Conservation (phyloP, 768 basidiomycete species). For the Tricholoma saponaceum region DNA sequence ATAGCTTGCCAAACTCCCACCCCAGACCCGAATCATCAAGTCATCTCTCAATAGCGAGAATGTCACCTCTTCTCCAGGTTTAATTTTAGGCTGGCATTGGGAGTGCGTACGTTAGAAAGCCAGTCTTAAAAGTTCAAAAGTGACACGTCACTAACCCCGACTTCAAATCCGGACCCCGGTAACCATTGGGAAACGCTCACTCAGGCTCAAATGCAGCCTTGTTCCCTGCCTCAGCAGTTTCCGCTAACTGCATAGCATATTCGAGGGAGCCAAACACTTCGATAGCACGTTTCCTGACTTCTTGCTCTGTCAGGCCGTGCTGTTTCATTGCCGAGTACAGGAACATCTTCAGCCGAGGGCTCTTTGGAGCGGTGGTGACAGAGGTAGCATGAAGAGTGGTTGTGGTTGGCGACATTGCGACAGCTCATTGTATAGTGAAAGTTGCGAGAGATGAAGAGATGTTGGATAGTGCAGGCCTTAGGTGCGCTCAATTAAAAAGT, state of each 20-base stretch:
- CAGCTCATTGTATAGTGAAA: background rate
- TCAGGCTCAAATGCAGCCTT: background rate
- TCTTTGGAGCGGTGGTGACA: background rate
- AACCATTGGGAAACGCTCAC: background rate
- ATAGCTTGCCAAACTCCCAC: constrained; percentile 8
- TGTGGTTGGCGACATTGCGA: background rate
- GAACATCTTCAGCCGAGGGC: background rate
- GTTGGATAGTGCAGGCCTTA: background rate
- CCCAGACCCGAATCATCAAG: constrained; percentile 12
- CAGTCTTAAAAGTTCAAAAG: background rate
- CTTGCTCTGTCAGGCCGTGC: background rate
- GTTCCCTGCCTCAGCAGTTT: background rate
- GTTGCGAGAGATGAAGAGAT: background rate
- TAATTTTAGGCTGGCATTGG: background rate
- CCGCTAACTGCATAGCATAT: background rate
- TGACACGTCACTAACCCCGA: background rate
- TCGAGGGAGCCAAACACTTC: background rate
- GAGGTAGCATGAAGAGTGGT: background rate
- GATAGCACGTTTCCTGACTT: background rate
- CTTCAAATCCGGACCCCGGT: background rate
- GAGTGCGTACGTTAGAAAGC: background rate
- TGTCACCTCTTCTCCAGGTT: constrained; percentile 11
- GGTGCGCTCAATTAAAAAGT: no score
- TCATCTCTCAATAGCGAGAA: constrained; percentile 10
- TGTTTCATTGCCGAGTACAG: background rate